These are phyloP conservation scores for Globisporangium yorkense DNA, from an alignment of 352 stramenopile species.

Conservation along the genomic window DNA sequence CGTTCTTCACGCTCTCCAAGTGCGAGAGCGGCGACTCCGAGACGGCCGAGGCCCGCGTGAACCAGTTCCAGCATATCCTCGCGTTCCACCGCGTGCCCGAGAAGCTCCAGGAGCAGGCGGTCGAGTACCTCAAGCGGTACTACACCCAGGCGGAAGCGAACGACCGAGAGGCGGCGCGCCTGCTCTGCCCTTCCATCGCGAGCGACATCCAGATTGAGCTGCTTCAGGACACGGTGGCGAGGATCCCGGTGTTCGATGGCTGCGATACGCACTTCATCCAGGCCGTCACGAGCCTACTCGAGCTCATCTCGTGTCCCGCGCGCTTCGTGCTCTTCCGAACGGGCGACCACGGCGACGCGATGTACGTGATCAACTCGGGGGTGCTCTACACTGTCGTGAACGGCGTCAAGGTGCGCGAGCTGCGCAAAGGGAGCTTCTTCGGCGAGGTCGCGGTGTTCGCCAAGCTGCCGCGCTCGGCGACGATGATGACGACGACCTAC, in stretches of 20 bases:
- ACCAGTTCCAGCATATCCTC: slow-evolving; percentile 64
- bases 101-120: slow-evolving; percentile 38
- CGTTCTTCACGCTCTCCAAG: slow-evolving; percentile 71
- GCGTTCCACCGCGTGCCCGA: slow-evolving; percentile 55
- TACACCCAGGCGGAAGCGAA: slow-evolving; percentile 59
- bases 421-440: slow-evolving; percentile 63
- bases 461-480: slow-evolving; percentile 50
- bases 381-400: slow-evolving; percentile 56
- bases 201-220: slow-evolving; percentile 68
- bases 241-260: slow-evolving; percentile 52
- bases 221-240: slow-evolving; percentile 38
- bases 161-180: slow-evolving; percentile 47
- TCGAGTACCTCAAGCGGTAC: slow-evolving; percentile 65
- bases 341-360: slow-evolving; percentile 59
- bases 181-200: slow-evolving; percentile 62
- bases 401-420: slow-evolving; percentile 58
- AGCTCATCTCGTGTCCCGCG: slow-evolving; percentile 46
- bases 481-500: slow-evolving; percentile 58
- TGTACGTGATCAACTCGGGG: slow-evolving; percentile 65
- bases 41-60: slow-evolving; percentile 48
- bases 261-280: slow-evolving; percentile 58
- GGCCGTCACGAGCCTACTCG: slow-evolving; percentile 46
- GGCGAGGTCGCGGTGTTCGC: slow-evolving; percentile 62
- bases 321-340: slow-evolving; percentile 49
- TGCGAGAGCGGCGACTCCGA: slow-evolving; percentile 53